Evolutionary conservation across 441 rosid genomes (phyloP).

Genomic region (Euphorbia schlechtendalii): DNA sequence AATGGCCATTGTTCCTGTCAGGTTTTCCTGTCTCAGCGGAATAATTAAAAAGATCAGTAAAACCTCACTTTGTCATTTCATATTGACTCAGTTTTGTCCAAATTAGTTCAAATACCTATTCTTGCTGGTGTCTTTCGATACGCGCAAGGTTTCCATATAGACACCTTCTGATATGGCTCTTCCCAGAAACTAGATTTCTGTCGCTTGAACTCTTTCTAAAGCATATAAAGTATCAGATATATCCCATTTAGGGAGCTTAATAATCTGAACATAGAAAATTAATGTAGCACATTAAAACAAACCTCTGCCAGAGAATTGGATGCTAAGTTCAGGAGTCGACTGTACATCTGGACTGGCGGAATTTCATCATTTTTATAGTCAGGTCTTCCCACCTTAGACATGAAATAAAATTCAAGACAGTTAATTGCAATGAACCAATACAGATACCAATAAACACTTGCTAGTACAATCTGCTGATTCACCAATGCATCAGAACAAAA

Average conservation of each 20-base stretch:
- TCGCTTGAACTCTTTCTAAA: slow-evolving; percentile 52
- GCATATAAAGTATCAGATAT: slow-evolving; percentile 20
- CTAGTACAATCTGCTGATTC: not conserved
- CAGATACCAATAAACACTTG: not conserved
- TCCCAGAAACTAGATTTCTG: slow-evolving; percentile 42
- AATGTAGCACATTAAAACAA: slow-evolving; percentile 21
- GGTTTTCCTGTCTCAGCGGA: slow-evolving; percentile 38
- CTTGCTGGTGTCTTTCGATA: slow-evolving; percentile 28
- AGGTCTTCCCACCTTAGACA: slow-evolving; percentile 28
- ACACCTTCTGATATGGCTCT: slow-evolving; percentile 46
- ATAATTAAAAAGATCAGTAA: slow-evolving; percentile 17
- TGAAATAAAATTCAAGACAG: slow-evolving; percentile 1
- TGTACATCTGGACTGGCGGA: slow-evolving; percentile 57
- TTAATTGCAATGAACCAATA: not conserved
- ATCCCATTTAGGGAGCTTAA: not conserved
- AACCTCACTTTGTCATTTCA: not conserved
- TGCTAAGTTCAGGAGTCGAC: slow-evolving; percentile 60
- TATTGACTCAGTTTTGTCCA: not conserved
- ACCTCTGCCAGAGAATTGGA: slow-evolving; percentile 63
- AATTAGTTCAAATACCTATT: slow-evolving; percentile 27
- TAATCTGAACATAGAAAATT: not conserved
- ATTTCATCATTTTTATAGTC: slow-evolving; percentile 26
- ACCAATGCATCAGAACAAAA: not conserved
- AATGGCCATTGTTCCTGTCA: slow-evolving; percentile 51
- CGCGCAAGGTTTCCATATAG: slow-evolving; percentile 80